These are phyloP conservation scores for Marasmius sp. DNA, from an alignment of 1,284 basidiomycete species.

Conservation along the genomic window DNA sequence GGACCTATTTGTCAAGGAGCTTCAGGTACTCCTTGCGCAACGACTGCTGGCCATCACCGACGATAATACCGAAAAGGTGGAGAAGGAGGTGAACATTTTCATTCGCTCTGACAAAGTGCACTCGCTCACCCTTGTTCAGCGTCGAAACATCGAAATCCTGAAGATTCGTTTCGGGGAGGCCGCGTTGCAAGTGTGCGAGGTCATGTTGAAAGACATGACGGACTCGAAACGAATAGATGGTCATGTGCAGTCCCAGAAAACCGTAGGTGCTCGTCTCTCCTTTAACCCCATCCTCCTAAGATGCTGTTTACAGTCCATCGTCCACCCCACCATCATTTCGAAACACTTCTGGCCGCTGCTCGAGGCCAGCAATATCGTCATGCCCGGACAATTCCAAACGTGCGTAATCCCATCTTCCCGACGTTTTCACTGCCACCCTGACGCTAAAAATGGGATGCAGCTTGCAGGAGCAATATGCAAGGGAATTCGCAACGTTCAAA, in stretches of 20 bases:
- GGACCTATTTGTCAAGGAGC: slow-evolving; percentile 91
- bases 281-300: not conserved
- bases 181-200: slow-evolving; percentile 89
- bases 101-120: not conserved
- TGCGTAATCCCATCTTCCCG: slow-evolving; percentile 35
- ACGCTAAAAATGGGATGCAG: slow-evolving; percentile 34
- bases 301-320: slow-evolving; percentile 46
- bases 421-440: slow-evolving; percentile 1
- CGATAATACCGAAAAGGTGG: slow-evolving; percentile 79
- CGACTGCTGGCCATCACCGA: slow-evolving; percentile 77
- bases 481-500: slow-evolving; percentile 78
- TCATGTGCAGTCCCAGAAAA: slow-evolving; percentile 74
- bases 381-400: slow-evolving; percentile 83
- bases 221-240: slow-evolving; percentile 88
- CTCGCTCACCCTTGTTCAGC: slow-evolving; percentile 40
- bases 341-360: slow-evolving; percentile 91
- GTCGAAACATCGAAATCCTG: slow-evolving; percentile 88
- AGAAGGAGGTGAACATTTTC: slow-evolving; percentile 68
- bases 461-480: slow-evolving; percentile 73
- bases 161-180: slow-evolving; percentile 93
- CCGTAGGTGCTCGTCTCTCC: slow-evolving; percentile 41
- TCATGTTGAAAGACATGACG: slow-evolving; percentile 94
- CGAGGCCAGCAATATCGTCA: slow-evolving; percentile 67
- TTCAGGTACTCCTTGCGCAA: slow-evolving; percentile 87
- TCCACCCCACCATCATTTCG: slow-evolving; percentile 90